Base-by-base conservation (phyloP, 106 monocot species). In the Platanthera zijinensis region DNA sequence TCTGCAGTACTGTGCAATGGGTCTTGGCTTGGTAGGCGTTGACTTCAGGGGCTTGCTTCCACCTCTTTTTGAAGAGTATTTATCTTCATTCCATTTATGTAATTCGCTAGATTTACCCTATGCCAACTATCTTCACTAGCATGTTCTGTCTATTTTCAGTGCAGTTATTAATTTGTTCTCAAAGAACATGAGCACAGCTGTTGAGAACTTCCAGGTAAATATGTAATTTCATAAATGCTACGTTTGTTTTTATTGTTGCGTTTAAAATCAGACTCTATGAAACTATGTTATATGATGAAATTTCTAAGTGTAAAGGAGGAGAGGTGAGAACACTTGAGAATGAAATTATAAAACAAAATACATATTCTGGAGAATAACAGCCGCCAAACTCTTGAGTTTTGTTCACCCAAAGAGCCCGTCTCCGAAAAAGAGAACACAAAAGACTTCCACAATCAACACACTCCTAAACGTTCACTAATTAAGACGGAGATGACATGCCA, bases 21-120 rank as follows among this genome's bases (percentile, higher is more conserved):
- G 97, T 72, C 97, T 94, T 85, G 94, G 97, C 67, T 86, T 97
- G 83, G 97, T 97, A 82, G 97, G 97, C 64, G 76, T 97, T 89
- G 97, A 97, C 80, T 97, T 97, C 61, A 66, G 97, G 78, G 91
- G 93, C 74, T 82, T 97, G 78, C 89, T 97, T 82, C 97, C 94
- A 73, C 97, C 91, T 78, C 82, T 97, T 72, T 94, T 97, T 88
- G 97, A 97, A 84, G 82, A 86, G 97, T 97, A 94, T 84, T 75
- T 39, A 22, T 50, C 6, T 47, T 7, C 54, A 45, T 19, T 62
- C 12, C 10, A 61, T 32, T 51, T 52, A 19, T 69, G 14, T 12
- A 15, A 8, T 56, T 54, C 48, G 14, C 11, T 17, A 50, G 19
- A 71, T 76, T 74, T 50, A 30, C 61, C 32, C 10, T 70, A 59